Base-by-base conservation (phyloP, 108 stramenopile genomes). In the Licmophora abbreviata region DNA sequence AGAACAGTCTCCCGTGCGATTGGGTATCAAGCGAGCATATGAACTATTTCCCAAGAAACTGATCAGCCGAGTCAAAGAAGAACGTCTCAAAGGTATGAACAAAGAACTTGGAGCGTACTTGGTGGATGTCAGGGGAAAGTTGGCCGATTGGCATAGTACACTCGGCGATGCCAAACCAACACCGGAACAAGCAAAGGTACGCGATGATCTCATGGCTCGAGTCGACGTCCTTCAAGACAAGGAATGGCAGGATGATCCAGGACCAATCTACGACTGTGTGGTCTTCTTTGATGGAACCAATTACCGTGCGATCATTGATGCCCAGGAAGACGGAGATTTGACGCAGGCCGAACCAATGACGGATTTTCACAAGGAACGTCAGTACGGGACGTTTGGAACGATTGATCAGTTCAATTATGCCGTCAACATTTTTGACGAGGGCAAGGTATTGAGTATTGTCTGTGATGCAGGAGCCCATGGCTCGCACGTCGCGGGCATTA, bases 401-500 rank as follows among this genome's bases (percentile, higher is more conserved):
- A 54, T 83, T 21, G 69, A 81, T 52, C 59, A 74, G 43, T 45
- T 74, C 33, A 80, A 77, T 18, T 82, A 76, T 55, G 71, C 75
- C 29, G 60, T 94, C 40, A 70, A 92, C 44, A 51, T 93, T 27
- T 93, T 81, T 57, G 75, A 91, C 29, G 79, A 89, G 3, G 92
- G 85, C 0, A 57, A 55, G 8, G 45, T 76, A 0, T 51, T 94
- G 15, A 73, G 61, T 51, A 79, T 97, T 47, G 90, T 93, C 17
- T 64, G 59, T 4, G 90, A 93, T 58, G 78, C 82, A 1, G 87
- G 88, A 11, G 66, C 87, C 1, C 95, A 97, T 72, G 95, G 92
- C 6, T 88, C 91, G 0, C 95, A 97, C 52, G 95, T 97, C 7
- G 92, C 92, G 3, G 83, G 75, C 18, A 96, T 96, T 59, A 70